Conservation (phyloP, 495 filamentous ascomycete genomes). For the Hypoxylon perforatum region DNA sequence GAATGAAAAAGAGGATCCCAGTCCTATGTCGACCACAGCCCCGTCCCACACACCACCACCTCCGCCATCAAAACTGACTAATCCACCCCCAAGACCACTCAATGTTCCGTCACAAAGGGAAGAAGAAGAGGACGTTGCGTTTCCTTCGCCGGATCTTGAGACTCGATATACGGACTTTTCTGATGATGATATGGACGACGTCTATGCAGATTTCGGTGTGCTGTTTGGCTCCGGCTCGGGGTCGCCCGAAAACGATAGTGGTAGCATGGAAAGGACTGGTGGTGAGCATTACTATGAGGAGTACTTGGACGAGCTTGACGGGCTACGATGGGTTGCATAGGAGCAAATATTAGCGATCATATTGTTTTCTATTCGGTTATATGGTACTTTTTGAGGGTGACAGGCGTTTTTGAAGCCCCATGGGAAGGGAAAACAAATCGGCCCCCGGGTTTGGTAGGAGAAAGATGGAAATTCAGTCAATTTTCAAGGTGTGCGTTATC, state of each 20-base stretch:
- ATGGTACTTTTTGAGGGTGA: neutral
- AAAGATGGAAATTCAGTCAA: neutral
- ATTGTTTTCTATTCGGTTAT: neutral
- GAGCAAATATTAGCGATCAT: neutral
- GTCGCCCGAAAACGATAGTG: conserved; percentile 27
- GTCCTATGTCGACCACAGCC: neutral
- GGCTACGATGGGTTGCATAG: conserved; percentile 49
- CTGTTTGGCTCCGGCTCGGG: conserved; percentile 51
- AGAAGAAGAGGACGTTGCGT: conserved; percentile 52
- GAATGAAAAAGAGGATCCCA: neutral
- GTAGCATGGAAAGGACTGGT: conserved; percentile 9
- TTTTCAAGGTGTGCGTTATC: conserved; percentile 10
- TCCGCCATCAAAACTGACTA: neutral
- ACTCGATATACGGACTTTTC: conserved; percentile 54
- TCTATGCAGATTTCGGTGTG: conserved; percentile 61
- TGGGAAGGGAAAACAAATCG: neutral
- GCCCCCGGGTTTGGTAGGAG: conserved; percentile 1
- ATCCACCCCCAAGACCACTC: neutral
- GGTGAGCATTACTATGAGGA: conserved; percentile 51
- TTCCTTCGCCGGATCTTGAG: conserved; percentile 57
- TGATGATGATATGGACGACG: conserved; percentile 53
- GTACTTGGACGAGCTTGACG: conserved; percentile 60
- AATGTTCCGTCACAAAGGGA: conserved; percentile 14
- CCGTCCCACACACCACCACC: neutral
- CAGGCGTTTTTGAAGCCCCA: conserved; percentile 8